Evolutionary conservation across 2,329 filamentous ascomycete species (phyloP), one percentile per base, ranked within the genome.

Genomic region (Colletotrichum viniferum): DNA sequence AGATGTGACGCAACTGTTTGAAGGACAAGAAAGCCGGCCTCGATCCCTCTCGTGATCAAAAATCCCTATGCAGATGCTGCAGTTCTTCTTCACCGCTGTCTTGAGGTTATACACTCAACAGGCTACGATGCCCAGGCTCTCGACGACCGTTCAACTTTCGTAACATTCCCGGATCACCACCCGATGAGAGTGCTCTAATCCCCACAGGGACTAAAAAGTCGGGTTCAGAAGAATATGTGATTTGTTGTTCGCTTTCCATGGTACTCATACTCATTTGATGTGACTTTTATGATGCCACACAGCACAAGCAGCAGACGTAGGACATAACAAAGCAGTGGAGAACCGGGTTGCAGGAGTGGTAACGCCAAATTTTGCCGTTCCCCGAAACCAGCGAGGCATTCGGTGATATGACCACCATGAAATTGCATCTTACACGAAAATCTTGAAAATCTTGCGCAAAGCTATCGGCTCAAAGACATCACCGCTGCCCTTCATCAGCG

Each of bases 51-150:
- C 12, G 32, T 6, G 32, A 28, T 28, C 26, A 32, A 32, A 32
- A 32, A 0, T 10, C 30, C 30, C 30, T 32, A 32, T 13, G 0
- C 30, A 32, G 30, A 32, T 32, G 32, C 12, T 34, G 5, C 5
- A 0, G 0, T 48, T n/a, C 18, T 21, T 13, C 2, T 0, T 21
- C n/a, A 2, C 43, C 43, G 43, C 18, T 10, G 5, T 48, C 10
- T 12, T 21, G 43, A 2, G 43, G 3, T 7, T 1, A 21, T 21
- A 48, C 9, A 48, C 18, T 0, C n/a, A 48, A 3, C 10, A 2
- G 18, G 18, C 4, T 12, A 48, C 43, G 9, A 48, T 21, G n/a
- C 18, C n/a, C 0, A 43, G 0, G 5, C 2, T 48, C 43, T 48
- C 13, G 18, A 21, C 18, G 43, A 21, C 43, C n/a, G 9, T 4